Evolutionary conservation across 1,139 yeast species (phyloP).

Genomic region (Suhomyces atakaporum): DNA sequence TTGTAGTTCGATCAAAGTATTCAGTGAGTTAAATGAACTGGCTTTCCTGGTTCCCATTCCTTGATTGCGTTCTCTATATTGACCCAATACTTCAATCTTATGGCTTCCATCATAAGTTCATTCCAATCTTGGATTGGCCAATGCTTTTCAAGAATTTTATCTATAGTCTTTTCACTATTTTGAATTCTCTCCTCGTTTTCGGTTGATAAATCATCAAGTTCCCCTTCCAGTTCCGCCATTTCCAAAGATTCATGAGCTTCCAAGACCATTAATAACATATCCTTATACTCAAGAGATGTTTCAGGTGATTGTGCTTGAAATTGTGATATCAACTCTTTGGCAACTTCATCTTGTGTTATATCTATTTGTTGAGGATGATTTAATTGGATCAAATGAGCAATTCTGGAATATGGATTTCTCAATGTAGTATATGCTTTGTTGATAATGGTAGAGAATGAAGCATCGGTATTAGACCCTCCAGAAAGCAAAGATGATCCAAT

Average conservation of each 20-base stretch:
- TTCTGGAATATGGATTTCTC: constrained; percentile 65
- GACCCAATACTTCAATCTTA: constrained; percentile 80
- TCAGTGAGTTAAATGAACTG: constrained; percentile 65
- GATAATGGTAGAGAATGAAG: constrained; percentile 50
- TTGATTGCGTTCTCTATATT: constrained; percentile 72
- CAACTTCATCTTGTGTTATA: constrained; percentile 41
- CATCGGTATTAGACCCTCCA: constrained; percentile 18
- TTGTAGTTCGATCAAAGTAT: too few relatives aligned
- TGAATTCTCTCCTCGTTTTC: constrained; percentile 60
- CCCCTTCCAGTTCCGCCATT: constrained; percentile 58
- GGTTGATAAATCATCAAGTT: constrained; percentile 50
- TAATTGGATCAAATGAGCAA: constrained; percentile 40
- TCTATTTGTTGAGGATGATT: constrained; percentile 43
- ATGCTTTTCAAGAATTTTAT: constrained; percentile 29
- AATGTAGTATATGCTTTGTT: constrained; percentile 78
- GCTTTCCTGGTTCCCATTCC: constrained; percentile 77
- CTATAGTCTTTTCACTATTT: constrained; percentile 36
- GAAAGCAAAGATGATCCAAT: constrained; percentile 31
- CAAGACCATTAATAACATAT: constrained; percentile 67
- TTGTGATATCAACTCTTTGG: constrained; percentile 37
- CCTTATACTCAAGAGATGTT: constrained; percentile 49
- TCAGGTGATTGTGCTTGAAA: constrained; percentile 35
- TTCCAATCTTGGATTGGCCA: constrained; percentile 48
- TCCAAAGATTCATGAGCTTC: constrained; percentile 80
- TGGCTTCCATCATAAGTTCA: constrained; percentile 63